Evolutionary conservation across 2,329 filamentous ascomycete species (phyloP).

Genomic region (Fusarium sp.): DNA sequence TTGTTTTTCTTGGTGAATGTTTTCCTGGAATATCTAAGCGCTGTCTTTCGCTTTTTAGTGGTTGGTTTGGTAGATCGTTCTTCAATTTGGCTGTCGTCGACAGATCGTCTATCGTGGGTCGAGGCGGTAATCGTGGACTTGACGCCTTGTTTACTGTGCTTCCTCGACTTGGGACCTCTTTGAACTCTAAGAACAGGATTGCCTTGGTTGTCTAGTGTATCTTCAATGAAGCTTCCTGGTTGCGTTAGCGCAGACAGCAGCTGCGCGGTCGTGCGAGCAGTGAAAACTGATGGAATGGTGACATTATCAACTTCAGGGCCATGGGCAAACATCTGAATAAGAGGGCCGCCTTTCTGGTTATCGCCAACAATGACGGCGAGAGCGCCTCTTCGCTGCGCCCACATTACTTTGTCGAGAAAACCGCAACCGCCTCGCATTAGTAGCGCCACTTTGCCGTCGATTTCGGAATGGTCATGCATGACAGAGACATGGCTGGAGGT

Average conservation of each 20-base stretch:
- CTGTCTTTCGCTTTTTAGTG: slow-evolving; percentile 18
- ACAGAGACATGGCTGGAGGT: slow-evolving; percentile 80
- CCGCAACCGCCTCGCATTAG: slow-evolving; percentile 94
- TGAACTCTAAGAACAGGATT: slow-evolving; percentile 65
- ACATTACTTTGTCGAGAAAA: slow-evolving; percentile 96
- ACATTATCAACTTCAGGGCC: slow-evolving; percentile 91
- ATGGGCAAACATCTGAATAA: slow-evolving; percentile 98
- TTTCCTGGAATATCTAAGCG: slow-evolving; percentile 5
- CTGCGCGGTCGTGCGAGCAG: slow-evolving; percentile 92
- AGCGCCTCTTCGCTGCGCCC: slow-evolving; percentile 91
- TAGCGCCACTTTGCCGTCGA: slow-evolving; percentile 90
- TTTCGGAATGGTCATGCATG: slow-evolving; percentile 90
- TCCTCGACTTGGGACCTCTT: slow-evolving; percentile 52
- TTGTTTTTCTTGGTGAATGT: slow-evolving; percentile 14
- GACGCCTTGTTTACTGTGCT: slow-evolving; percentile 9
- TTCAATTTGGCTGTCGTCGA: not conserved
- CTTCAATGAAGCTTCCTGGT: slow-evolving; percentile 70
- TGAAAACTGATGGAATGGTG: slow-evolving; percentile 93
- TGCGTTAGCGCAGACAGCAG: slow-evolving; percentile 89
- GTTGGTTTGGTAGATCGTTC: slow-evolving; percentile 11
- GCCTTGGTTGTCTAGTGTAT: slow-evolving; percentile 68
- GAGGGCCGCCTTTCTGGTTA: slow-evolving; percentile 84
- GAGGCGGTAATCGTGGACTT: slow-evolving; percentile 16
- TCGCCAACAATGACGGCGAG: slow-evolving; percentile 94
- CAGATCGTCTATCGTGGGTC: slow-evolving; percentile 27